Conservation (phyloP, 495 filamentous ascomycete species). For the Filosporella fistucella region DNA sequence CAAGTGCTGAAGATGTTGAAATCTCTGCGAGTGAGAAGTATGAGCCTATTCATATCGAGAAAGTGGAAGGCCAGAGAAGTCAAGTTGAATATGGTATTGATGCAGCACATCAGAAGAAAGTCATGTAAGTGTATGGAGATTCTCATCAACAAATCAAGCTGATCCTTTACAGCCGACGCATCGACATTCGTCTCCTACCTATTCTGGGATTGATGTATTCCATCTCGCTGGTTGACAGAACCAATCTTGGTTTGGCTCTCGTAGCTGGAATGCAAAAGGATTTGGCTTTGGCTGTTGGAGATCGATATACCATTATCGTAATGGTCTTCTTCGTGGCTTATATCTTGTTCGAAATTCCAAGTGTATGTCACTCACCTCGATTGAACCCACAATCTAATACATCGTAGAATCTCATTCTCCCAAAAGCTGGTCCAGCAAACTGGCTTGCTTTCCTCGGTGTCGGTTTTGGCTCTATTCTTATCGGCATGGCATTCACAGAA, state of each 20-base stretch:
- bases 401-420: constrained; percentile 39
- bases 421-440: background rate
- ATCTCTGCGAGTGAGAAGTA: background rate
- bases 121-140: background rate
- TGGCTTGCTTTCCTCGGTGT: background rate
- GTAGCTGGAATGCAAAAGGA: constrained; percentile 60
- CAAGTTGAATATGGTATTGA: background rate
- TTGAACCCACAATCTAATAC: constrained; percentile 54
- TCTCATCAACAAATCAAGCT: background rate
- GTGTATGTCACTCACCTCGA: constrained; percentile 51
- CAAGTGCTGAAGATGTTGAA: background rate
- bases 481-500: background rate
- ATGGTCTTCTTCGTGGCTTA: constrained; percentile 67
- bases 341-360: constrained; percentile 56
- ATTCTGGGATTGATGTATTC: constrained; percentile 64
- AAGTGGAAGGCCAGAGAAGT: background rate
- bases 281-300: constrained; percentile 36
- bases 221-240: constrained; percentile 63
- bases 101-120: constrained; percentile 1
- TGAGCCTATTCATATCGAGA: background rate
- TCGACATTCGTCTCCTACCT: constrained; percentile 59
- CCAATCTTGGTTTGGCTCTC: constrained; percentile 58
- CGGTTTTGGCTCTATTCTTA: background rate
- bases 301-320: constrained; percentile 6
- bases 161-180: constrained; percentile 27